These are phyloP conservation scores for Aureobasidium zeae DNA, from an alignment of 2,329 filamentous ascomycete species.

Conservation along the genomic window DNA sequence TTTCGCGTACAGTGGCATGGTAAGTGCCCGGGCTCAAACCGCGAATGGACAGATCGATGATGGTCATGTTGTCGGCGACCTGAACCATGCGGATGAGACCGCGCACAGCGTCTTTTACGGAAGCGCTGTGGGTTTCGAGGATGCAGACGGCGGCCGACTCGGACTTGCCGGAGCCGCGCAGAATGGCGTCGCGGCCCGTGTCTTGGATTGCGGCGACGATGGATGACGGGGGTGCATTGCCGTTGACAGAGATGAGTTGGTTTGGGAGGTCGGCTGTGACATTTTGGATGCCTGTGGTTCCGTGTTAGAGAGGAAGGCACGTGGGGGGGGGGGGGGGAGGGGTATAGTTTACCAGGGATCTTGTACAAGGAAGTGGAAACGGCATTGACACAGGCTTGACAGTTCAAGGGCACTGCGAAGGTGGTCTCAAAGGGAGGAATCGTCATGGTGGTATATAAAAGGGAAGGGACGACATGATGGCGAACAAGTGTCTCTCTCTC, in stretches of 20 bases:
- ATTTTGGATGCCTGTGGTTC: constrained; percentile 61
- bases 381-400: constrained; percentile 78
- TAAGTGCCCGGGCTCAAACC: constrained; percentile 76
- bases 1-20: constrained; percentile 73
- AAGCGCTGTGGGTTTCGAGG: constrained; percentile 67
- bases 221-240: constrained; percentile 80
- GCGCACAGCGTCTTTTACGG: constrained; percentile 59
- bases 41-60: constrained; percentile 79
- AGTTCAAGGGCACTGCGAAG: constrained; percentile 90
- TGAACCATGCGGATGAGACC: constrained; percentile 92
- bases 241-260: constrained; percentile 76
- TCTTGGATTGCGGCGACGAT: constrained; percentile 83
- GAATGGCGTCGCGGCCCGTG: constrained; percentile 86
- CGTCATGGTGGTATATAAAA: constrained; percentile 19
- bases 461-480: constrained; percentile 2
- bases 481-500: too few species aligned
- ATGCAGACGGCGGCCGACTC: constrained; percentile 96
- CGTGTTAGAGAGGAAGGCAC: not conserved
- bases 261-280: constrained; percentile 74
- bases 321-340: constrained; percentile 2
- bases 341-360: constrained; percentile 51
- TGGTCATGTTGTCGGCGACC: constrained; percentile 64
- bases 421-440: constrained; percentile 57
- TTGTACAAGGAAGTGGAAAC: constrained; percentile 71
- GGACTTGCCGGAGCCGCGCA: constrained; percentile 76